Percentiles rank a stretch among this genome's conserved stretches.
phyloP scores from a whole-genome alignment of 75 land plant species.

The Picea glauca region DNA sequence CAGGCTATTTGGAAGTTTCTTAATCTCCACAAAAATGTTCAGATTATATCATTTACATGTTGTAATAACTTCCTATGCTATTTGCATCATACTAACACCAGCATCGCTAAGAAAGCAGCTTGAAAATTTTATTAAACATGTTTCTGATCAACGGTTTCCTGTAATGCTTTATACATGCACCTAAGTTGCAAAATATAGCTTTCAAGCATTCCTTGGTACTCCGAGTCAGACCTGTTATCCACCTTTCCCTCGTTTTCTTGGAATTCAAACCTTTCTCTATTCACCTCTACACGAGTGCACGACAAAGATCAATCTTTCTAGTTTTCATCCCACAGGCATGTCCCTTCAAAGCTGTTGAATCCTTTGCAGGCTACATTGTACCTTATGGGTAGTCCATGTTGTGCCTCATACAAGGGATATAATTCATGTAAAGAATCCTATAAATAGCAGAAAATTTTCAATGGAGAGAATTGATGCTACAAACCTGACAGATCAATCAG shows the following conservation, averaged over 20 bases:
- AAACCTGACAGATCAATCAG: not conserved
- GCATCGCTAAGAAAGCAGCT: too few species aligned
- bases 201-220: slow-evolving; percentile 12
- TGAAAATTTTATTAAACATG: too few species aligned
- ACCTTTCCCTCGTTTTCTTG: not conserved
- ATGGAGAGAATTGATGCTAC: not conserved
- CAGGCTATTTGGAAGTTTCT: too few species aligned
- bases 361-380: not conserved
- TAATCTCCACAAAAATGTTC: too few species aligned
- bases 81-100: too few species aligned
- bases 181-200: slow-evolving; percentile 7
- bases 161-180: slow-evolving; percentile 6
- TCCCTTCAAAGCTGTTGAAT: too few species aligned
- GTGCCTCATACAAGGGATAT: not conserved
- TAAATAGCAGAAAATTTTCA: not conserved
- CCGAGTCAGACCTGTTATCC: not conserved
- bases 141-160: not conserved
- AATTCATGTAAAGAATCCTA: not conserved
- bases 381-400: not conserved
- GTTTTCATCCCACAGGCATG: too few species aligned
- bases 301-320: not conserved
- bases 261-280: not conserved
- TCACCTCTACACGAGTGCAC: not conserved
- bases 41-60: too few species aligned
- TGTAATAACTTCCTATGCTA: too few species aligned